Conservation (phyloP, 306 rosid species). For the Rosa lucieae region DNA sequence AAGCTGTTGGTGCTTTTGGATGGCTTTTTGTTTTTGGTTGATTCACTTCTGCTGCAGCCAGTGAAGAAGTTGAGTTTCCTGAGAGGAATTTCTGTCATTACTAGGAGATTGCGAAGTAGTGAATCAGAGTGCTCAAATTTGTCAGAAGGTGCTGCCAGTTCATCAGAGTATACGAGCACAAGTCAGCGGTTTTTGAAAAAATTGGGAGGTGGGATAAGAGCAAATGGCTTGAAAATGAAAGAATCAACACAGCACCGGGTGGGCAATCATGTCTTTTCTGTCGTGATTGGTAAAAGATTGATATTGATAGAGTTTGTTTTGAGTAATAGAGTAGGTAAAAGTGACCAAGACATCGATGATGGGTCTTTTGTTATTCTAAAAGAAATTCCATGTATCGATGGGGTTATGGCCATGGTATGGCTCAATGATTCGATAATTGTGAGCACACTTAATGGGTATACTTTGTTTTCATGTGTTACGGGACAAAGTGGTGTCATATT, state of each 20-base stretch:
- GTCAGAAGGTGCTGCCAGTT: constrained; percentile 28
- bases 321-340: constrained; percentile 45
- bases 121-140: constrained; percentile 51
- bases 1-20: constrained; percentile 64
- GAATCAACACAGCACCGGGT: constrained; percentile 49
- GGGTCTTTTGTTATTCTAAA: constrained; percentile 64
- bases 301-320: constrained; percentile 66
- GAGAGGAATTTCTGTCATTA: constrained; percentile 57
- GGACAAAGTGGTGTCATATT: constrained; percentile 79
- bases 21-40: constrained; percentile 67
- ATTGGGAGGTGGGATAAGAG: constrained; percentile 64
- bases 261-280: constrained; percentile 55
- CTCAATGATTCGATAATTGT: constrained; percentile 78
- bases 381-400: constrained; percentile 82
- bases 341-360: constrained; percentile 46
- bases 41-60: constrained; percentile 50
- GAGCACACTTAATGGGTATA: constrained; percentile 75
- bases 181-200: constrained; percentile 66
- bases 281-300: constrained; percentile 63
- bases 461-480: constrained; percentile 69
- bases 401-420: constrained; percentile 79
- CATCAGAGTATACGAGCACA: constrained; percentile 35
- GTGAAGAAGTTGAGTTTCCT: constrained; percentile 53
- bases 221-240: constrained; percentile 64
- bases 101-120: constrained; percentile 51